Evolutionary conservation across 768 basidiomycete genomes (phyloP).

Genomic region (Leccinum disarticulatum): DNA sequence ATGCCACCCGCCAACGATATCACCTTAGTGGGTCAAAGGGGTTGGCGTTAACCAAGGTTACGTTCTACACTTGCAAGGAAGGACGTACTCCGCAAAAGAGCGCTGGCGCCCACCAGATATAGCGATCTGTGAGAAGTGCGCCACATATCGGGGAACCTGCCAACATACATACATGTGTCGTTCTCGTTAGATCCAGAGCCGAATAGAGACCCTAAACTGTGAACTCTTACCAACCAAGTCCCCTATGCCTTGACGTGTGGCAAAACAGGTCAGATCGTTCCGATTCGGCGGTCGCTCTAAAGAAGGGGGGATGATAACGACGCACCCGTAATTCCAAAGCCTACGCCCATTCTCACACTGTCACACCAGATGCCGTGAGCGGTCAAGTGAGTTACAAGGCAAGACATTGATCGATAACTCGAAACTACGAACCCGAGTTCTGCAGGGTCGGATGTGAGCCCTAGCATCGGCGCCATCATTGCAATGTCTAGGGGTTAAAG

Average conservation of each 20-base stretch:
- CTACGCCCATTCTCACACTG: slow-evolving; percentile 45
- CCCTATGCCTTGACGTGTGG: slow-evolving; percentile 21
- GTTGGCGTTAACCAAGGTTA: not conserved
- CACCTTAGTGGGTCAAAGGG: slow-evolving; percentile 2
- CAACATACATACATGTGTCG: slow-evolving; percentile 15
- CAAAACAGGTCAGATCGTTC: not conserved
- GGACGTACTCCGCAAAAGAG: slow-evolving; percentile 46
- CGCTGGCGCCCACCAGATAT: slow-evolving; percentile 58
- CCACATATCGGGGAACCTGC: slow-evolving; percentile 58
- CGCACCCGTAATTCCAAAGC: slow-evolving; percentile 43
- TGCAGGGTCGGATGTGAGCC: slow-evolving; percentile 43
- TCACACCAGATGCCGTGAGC: not conserved
- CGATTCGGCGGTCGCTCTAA: not conserved
- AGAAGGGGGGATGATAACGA: not conserved
- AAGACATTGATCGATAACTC: not conserved
- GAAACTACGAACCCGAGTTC: slow-evolving; percentile 48
- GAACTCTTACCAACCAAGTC: slow-evolving; percentile 19
- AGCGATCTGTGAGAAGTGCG: slow-evolving; percentile 47
- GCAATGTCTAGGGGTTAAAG: slow-evolving; percentile 32
- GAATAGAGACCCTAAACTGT: not conserved
- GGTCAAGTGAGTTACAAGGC: not conserved
- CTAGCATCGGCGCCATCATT: slow-evolving; percentile 44
- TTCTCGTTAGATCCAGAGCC: no score
- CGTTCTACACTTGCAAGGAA: not conserved
- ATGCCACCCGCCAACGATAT: slow-evolving; percentile 4